phyloP scores from a whole-genome alignment of 352 stramenopile genomes.

The Pythium plurisporium region DNA sequence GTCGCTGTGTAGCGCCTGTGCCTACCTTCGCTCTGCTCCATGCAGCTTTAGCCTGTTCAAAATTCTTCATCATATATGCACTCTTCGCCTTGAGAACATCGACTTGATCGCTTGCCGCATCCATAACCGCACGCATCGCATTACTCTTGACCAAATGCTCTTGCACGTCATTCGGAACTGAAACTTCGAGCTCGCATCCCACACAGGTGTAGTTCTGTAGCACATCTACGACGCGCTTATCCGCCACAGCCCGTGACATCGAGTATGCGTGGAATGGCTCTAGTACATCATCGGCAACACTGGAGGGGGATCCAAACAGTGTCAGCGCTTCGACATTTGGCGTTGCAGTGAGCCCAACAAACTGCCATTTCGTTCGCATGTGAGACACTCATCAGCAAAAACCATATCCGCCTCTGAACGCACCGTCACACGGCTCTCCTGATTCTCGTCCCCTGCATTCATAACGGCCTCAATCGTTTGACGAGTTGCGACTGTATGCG shows the following conservation, averaged over 20 bases:
- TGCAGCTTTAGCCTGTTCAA: slow-evolving; percentile 25
- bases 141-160: slow-evolving; percentile 24
- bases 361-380: slow-evolving; percentile 30
- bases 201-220: slow-evolving; percentile 60
- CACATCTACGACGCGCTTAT: slow-evolving; percentile 60
- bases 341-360: slow-evolving; percentile 78
- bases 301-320: slow-evolving; percentile 67
- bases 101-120: slow-evolving; percentile 55
- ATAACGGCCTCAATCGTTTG: slow-evolving; percentile 67
- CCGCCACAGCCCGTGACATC: slow-evolving; percentile 49
- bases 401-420: neutral
- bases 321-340: slow-evolving; percentile 59
- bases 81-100: slow-evolving; percentile 66
- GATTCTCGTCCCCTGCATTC: slow-evolving; percentile 29
- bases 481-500: slow-evolving; percentile 60
- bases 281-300: slow-evolving; percentile 3
- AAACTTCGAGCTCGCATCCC: slow-evolving; percentile 50
- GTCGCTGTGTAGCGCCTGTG: neutral
- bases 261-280: slow-evolving; percentile 71
- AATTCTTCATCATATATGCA: slow-evolving; percentile 72
- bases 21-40: slow-evolving; percentile 33
- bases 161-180: slow-evolving; percentile 38
- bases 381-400: neutral
- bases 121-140: slow-evolving; percentile 41
- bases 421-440: neutral